phyloP scores from a whole-genome alignment of 140 eudicot genomes.

The Erigeron philadelphicus region DNA sequence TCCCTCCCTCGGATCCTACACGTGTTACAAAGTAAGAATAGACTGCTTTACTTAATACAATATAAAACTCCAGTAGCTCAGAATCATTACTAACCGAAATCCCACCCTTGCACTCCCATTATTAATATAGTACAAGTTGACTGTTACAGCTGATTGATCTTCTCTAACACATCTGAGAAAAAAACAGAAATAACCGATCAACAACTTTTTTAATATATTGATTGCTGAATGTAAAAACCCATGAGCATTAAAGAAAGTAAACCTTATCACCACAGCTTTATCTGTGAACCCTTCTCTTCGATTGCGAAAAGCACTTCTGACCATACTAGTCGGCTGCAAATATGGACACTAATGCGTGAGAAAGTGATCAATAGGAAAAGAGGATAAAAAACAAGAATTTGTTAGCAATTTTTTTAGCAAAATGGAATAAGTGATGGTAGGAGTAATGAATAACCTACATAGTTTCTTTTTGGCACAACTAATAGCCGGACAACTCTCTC shows the following conservation, averaged over 20 bases:
- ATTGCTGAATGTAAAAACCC: neutral
- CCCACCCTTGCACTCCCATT: conserved; percentile 98
- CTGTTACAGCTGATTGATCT: conserved; percentile 81
- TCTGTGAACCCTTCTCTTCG: conserved; percentile 85
- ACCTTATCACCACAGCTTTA: conserved; percentile 94
- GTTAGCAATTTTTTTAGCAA: neutral
- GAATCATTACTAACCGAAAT: conserved; percentile 60
- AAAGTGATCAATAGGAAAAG: conserved; percentile 1
- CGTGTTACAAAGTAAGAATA: conserved; percentile 6
- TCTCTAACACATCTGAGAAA: conserved; percentile 82
- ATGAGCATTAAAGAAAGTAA: neutral
- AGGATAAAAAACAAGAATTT: conserved; percentile 6
- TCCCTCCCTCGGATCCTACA: conserved; percentile 91
- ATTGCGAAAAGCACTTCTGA: conserved; percentile 70
- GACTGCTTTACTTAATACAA: neutral
- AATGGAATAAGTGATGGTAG: neutral
- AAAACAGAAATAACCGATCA: conserved; percentile 9
- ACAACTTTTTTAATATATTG: neutral
- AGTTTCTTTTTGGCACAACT: conserved; percentile 77
- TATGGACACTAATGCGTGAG: conserved; percentile 18
- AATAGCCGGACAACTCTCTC: conserved; percentile 80
- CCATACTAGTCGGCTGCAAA: conserved; percentile 80
- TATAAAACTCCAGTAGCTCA: neutral
- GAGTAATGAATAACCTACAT: conserved; percentile 47
- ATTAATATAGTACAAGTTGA: conserved; percentile 66